Conservation (phyloP, 2,329 filamentous ascomycete genomes). For the Phaeosphaeriaceae sp. region DNA sequence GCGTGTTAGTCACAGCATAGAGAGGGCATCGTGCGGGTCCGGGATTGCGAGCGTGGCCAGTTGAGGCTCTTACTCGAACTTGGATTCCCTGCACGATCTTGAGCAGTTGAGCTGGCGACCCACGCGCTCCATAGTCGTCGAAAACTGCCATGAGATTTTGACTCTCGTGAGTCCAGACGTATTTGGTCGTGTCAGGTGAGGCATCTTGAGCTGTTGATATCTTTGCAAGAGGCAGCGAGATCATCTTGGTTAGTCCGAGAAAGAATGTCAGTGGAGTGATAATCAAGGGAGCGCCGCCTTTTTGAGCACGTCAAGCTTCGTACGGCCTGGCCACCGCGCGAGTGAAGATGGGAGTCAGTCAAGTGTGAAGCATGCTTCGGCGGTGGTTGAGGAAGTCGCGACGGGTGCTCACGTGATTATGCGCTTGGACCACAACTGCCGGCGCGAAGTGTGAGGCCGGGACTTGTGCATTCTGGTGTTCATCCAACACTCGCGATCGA, state of each 20-base stretch:
- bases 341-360: neutral
- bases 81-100: slow-evolving; percentile 51
- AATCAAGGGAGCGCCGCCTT: slow-evolving; percentile 1
- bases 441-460: slow-evolving; percentile 26
- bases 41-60: slow-evolving; percentile 1
- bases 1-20: slow-evolving; percentile 11
- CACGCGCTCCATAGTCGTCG: slow-evolving; percentile 37
- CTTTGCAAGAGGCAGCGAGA: slow-evolving; percentile 41
- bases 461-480: slow-evolving; percentile 40
- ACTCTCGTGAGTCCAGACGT: slow-evolving; percentile 46
- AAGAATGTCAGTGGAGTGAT: slow-evolving; percentile 16
- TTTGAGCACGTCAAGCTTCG: neutral
- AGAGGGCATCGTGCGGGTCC: neutral
- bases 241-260: slow-evolving; percentile 24
- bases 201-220: slow-evolving; percentile 44
- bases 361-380: neutral
- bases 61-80: slow-evolving; percentile 48
- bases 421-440: slow-evolving; percentile 6
- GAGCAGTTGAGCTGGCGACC: slow-evolving; percentile 39
- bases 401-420: slow-evolving; percentile 26
- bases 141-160: slow-evolving; percentile 41
- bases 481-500: slow-evolving; percentile 39
- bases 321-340: neutral
- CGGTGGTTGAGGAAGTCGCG: slow-evolving; percentile 21
- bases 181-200: slow-evolving; percentile 31